Base-by-base conservation (phyloP, 371 early-diverging fungal species). In the Rhizopus sp. region DNA sequence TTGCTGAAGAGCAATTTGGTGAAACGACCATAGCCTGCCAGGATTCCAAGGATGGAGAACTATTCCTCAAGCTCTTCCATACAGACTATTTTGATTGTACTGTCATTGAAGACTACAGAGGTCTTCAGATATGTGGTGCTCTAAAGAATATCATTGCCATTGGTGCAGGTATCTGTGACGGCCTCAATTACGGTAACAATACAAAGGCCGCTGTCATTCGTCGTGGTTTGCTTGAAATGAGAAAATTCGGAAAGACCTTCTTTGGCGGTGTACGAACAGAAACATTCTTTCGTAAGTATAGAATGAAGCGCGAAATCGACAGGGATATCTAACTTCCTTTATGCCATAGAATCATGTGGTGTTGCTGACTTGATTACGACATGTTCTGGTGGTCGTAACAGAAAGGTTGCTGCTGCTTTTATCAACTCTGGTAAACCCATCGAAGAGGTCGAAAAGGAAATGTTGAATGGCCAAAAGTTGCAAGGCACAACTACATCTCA, bases 81-180 rank as follows among this genome's bases (percentile, higher is more conserved):
- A 73, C 77, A 2, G 78, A 83, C 5, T 88, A 93, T 70, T 97
- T 97, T 77, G 83, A 80, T 42, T 87, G 96, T 52, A 82, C 80
- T 65, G 85, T 88, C 48, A 87, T 93, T 46, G 77, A 82, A 41
- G 98, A 98, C 70, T 88, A 90, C 15, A 81, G 87, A 41, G 94
- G 95, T 32, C 93, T 98, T 13, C 98, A 99, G 73, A 77, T 99
- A 10, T 98, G 96, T 75, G 99, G 99, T 48, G 97, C 99, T 0
- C 71, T 99, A 31, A 99, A 99, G 79, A 99, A 99, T 81, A 88
- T 99, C 9, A 88, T 99, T 9, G 97, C 97, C 3, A 78, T 99
- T 44, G 99, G 90, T 23, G 98, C 95, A 49, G 99, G 99, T 39
- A 82, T 99, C 52, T 90, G 92, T 46, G 94, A 96, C 66, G 99